These are phyloP conservation scores for Didymella sp. DNA, from an alignment of 2,329 filamentous ascomycete species.

Conservation along the genomic window DNA sequence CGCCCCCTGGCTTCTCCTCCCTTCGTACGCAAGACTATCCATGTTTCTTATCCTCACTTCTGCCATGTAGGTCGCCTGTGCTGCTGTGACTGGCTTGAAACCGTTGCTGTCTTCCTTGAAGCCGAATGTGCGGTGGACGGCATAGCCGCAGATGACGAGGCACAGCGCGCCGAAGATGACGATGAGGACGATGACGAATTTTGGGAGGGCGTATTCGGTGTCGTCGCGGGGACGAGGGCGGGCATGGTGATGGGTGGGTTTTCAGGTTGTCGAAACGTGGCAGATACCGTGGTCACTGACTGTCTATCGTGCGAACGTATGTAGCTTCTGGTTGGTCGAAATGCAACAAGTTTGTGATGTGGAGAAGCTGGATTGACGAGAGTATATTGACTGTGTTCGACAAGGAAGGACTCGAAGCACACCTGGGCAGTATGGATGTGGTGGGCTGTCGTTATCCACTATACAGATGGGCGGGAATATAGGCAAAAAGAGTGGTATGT, in stretches of 20 bases:
- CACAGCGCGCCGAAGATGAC: conserved; percentile 27
- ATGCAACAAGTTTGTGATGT: background rate
- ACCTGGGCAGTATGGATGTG: too few species aligned
- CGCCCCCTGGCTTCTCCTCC: conserved; percentile 8
- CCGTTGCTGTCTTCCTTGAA: conserved; percentile 18
- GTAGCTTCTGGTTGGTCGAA: too few species aligned
- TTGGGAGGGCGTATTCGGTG: conserved; percentile 24
- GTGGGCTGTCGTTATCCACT: background rate
- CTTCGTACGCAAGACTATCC: conserved; percentile 22
- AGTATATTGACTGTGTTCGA: background rate
- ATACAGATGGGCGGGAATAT: background rate
- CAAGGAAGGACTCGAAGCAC: too few species aligned
- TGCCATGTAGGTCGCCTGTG: conserved; percentile 35
- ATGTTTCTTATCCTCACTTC: conserved; percentile 29
- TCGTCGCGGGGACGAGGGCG: conserved; percentile 13
- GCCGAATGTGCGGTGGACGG: conserved; percentile 27
- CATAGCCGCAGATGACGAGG: conserved; percentile 28
- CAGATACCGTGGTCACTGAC: background rate
- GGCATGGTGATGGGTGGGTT: background rate
- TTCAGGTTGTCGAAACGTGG: background rate
- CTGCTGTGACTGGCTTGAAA: conserved; percentile 18
- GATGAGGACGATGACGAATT: conserved; percentile 28
- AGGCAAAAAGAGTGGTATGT: background rate
- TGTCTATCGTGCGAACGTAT: background rate
- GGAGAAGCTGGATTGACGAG: background rate